These are phyloP conservation scores for Rachicladosporium sp. DNA, from an alignment of 2,329 filamentous ascomycete species.

Conservation along the genomic window DNA sequence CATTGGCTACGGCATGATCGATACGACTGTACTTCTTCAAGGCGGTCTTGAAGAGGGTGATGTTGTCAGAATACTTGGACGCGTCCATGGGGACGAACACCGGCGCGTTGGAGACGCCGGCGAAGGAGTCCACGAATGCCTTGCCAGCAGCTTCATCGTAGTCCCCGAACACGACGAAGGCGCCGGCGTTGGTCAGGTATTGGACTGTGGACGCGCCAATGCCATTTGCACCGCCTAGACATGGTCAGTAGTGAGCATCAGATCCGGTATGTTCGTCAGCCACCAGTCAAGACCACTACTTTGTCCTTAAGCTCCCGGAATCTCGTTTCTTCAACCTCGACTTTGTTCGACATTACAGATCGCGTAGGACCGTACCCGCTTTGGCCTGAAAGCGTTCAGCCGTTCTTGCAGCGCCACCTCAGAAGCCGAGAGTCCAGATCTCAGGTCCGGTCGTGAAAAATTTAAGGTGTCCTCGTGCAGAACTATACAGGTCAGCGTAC, in stretches of 20 bases:
- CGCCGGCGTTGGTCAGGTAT: slow-evolving; percentile 25
- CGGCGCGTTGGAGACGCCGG: slow-evolving; percentile 4
- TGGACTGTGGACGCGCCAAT: slow-evolving; percentile 31
- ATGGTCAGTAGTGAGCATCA: slow-evolving; percentile 4
- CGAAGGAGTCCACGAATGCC: slow-evolving; percentile 10
- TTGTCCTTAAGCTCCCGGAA: too few species aligned
- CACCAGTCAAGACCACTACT: too few species aligned
- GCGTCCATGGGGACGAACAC: slow-evolving; percentile 31
- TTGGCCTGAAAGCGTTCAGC: too few species aligned
- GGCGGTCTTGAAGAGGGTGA: slow-evolving; percentile 34
- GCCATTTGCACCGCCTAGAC: slow-evolving; percentile 30
- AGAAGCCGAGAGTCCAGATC: too few species aligned
- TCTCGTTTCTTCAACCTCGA: too few species aligned
- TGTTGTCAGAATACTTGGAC: slow-evolving; percentile 30
- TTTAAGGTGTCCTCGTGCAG: too few species aligned
- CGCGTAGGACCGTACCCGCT: too few species aligned
- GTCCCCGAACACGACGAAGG: slow-evolving; percentile 33
- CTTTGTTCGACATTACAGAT: too few species aligned
- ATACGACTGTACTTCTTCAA: slow-evolving; percentile 31
- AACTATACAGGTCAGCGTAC: too few species aligned
- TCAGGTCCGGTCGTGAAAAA: too few species aligned
- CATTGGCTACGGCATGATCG: slow-evolving; percentile 37
- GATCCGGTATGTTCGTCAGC: too few species aligned
- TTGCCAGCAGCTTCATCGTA: slow-evolving; percentile 22
- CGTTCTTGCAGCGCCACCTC: too few species aligned